Percentiles rank a stretch among this genome's conserved stretches.
Evolutionary conservation across 441 rosid genomes (phyloP).

Genomic region (Populus trichocarpa): DNA sequence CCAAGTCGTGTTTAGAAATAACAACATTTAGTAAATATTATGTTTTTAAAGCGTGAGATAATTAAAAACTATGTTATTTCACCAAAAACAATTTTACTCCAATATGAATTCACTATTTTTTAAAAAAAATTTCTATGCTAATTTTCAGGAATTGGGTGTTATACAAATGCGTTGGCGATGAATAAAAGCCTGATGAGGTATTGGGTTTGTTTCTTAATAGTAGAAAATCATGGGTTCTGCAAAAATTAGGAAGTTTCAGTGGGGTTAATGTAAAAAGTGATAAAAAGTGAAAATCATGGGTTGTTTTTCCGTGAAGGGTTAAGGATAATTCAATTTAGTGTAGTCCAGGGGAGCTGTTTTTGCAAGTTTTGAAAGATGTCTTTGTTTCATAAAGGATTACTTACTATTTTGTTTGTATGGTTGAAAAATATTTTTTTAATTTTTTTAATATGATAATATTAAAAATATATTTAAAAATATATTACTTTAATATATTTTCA

Average conservation of each 20-base stretch:
- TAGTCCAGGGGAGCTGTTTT: constrained; percentile 89
- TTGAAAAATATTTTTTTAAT: too few relatives aligned
- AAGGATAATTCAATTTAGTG: constrained; percentile 67
- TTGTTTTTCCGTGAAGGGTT: constrained; percentile 65
- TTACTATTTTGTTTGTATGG: too few relatives aligned
- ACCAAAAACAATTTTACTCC: too few relatives aligned
- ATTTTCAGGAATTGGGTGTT: constrained; percentile 21
- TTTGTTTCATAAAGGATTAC: constrained; percentile 51
- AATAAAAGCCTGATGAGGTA: constrained; percentile 61
- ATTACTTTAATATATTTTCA: too few relatives aligned
- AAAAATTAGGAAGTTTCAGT: constrained; percentile 45
- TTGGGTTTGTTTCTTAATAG: constrained; percentile 68
- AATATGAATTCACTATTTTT: too few relatives aligned
- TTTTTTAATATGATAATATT: too few relatives aligned
- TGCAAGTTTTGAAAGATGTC: constrained; percentile 90
- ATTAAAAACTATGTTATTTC: too few relatives aligned
- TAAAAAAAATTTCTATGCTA: too few relatives aligned
- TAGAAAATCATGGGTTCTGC: constrained; percentile 69
- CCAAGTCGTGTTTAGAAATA: rapidly evolving
- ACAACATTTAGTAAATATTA: rapidly evolving
- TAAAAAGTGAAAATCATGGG: too few relatives aligned
- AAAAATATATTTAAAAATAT: too few relatives aligned
- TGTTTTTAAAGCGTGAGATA: rapidly evolving
- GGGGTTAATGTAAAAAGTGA: neutral
- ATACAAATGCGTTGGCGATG: constrained; percentile 89